Evolutionary conservation across 768 basidiomycete species (phyloP).

Genomic region (Suillus sp.): DNA sequence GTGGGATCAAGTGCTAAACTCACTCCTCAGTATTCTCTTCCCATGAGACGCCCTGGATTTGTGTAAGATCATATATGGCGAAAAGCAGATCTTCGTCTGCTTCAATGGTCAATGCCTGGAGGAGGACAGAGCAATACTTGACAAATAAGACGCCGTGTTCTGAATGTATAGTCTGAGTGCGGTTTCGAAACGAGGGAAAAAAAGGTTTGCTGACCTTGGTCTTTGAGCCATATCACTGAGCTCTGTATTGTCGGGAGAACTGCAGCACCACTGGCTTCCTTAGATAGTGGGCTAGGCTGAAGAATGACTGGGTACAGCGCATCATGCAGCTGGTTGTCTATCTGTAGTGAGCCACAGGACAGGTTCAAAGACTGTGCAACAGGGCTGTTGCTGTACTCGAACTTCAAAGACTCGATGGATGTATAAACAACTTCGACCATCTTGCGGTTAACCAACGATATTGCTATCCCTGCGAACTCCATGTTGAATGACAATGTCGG

Average conservation of each 20-base stretch:
- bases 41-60: constrained; percentile 92
- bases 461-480: constrained; percentile 86
- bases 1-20: constrained; percentile 25
- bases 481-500: constrained; percentile 68
- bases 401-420: constrained; percentile 72
- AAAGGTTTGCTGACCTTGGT: constrained; percentile 63
- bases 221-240: constrained; percentile 88
- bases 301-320: constrained; percentile 93
- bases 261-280: constrained; percentile 72
- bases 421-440: constrained; percentile 90
- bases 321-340: constrained; percentile 98
- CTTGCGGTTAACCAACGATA: constrained; percentile 87
- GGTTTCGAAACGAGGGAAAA: background rate
- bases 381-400: constrained; percentile 82
- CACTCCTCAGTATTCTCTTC: constrained; percentile 78
- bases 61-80: constrained; percentile 86
- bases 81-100: constrained; percentile 97
- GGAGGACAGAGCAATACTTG: constrained; percentile 92
- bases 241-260: constrained; percentile 83
- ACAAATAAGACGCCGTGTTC: constrained; percentile 98
- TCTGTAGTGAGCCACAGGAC: constrained; percentile 83
- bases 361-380: constrained; percentile 80
- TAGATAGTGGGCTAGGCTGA: constrained; percentile 88
- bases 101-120: constrained; percentile 94
- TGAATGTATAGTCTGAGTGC: constrained; percentile 32